These are phyloP conservation scores for Syzygium jambos DNA, from an alignment of 345 rosid species.

Conservation along the genomic window DNA sequence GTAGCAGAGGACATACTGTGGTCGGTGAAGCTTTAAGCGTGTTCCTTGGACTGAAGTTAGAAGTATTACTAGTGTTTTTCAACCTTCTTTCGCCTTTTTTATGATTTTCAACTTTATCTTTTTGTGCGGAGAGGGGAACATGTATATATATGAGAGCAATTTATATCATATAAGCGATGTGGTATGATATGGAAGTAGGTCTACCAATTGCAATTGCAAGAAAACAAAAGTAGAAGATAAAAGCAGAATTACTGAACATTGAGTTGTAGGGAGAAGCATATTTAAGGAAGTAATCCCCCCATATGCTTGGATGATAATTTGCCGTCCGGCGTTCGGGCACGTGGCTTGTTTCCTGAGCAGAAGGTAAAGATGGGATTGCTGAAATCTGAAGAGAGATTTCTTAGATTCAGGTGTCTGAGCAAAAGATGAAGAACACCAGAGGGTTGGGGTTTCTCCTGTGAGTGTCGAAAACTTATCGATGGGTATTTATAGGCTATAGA, in stretches of 20 bases:
- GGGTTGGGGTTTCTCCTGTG: neutral
- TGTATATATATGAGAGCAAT: neutral
- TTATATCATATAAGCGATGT: neutral
- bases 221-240: neutral
- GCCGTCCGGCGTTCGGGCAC: neutral
- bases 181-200: neutral
- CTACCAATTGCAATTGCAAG: neutral
- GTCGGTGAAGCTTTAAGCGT: neutral
- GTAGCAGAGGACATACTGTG: neutral
- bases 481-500: neutral
- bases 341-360: neutral
- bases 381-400: neutral
- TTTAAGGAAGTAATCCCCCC: slow-evolving; percentile 14
- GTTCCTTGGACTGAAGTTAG: neutral
- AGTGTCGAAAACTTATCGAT: neutral
- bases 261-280: neutral
- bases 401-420: fast-evolving
- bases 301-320: slow-evolving; percentile 5
- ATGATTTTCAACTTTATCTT: neutral
- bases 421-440: neutral
- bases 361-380: neutral
- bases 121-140: neutral
- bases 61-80: no score
- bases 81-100: neutral
- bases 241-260: neutral